Percentiles rank a stretch among this genome's conserved stretches.
phyloP scores from a whole-genome alignment of 2,329 filamentous ascomycete species.

The Juglanconis sp. region DNA sequence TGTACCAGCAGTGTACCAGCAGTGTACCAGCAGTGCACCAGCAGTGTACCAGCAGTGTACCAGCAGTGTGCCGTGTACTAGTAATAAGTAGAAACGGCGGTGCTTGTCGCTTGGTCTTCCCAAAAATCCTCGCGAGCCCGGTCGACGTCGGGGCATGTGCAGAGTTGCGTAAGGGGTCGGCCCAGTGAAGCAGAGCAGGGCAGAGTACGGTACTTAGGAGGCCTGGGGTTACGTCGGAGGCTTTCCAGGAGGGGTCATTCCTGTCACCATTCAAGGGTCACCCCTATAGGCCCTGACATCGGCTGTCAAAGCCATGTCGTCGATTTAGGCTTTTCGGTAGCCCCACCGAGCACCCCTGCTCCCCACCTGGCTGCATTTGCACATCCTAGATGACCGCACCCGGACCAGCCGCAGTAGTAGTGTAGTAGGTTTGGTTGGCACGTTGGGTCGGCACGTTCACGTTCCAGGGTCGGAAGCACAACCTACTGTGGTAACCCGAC shows the following conservation, averaged over 20 bases:
- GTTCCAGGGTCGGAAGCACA: no score
- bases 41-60: no score
- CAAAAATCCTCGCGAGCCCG: no score
- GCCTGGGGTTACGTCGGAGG: neutral
- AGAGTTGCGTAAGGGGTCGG: neutral
- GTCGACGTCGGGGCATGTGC: neutral
- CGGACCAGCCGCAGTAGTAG: no score
- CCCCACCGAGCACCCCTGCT: neutral
- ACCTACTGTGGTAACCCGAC: no score
- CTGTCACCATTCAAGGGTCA: neutral
- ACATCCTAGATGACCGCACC: neutral
- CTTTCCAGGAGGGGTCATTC: neutral
- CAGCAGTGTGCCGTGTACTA: no score
- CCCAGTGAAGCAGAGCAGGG: neutral
- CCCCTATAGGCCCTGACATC: neutral
- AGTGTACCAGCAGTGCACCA: no score
- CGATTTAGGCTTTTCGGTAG: neutral
- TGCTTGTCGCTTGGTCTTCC: no score
- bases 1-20: no score
- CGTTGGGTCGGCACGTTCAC: no score
- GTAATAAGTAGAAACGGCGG: no score
- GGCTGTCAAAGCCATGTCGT: neutral
- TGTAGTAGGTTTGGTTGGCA: no score
- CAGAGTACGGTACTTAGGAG: neutral
- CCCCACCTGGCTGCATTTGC: neutral